Conservation (phyloP, 1,284 basidiomycete genomes). For the Schizophyllum amplum region DNA sequence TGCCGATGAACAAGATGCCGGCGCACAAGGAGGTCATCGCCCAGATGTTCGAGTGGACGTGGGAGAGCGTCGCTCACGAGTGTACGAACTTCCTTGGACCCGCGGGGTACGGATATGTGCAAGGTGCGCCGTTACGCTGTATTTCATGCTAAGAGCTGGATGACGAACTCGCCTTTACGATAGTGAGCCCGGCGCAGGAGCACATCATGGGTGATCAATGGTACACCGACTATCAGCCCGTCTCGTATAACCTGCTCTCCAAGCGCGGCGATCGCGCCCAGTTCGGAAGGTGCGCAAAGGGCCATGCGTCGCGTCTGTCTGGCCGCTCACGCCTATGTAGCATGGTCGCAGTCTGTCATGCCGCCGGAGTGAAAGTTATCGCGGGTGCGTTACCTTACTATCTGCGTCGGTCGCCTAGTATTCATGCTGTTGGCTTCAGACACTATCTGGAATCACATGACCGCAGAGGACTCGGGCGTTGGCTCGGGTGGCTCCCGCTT, state of each 20-base stretch:
- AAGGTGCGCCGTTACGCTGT: conserved; percentile 33
- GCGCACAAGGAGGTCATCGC: conserved; percentile 35
- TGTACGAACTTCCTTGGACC: conserved; percentile 61
- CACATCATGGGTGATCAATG: conserved; percentile 44
- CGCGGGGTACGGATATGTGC: conserved; percentile 59
- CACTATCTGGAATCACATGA: conserved; percentile 62
- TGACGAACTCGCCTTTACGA: neutral
- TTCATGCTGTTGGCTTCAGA: conserved; percentile 25
- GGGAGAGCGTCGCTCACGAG: conserved; percentile 53
- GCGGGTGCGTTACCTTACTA: conserved; percentile 34
- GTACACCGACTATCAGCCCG: conserved; percentile 68
- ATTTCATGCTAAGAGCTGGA: neutral
- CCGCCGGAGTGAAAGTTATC: conserved; percentile 53
- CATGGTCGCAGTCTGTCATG: conserved; percentile 52
- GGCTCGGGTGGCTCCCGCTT: conserved; percentile 45
- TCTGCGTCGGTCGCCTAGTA: conserved; percentile 12
- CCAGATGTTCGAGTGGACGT: conserved; percentile 52
- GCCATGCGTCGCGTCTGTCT: neutral
- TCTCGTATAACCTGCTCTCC: conserved; percentile 51
- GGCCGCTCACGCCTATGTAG: conserved; percentile 16
- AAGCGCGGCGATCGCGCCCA: conserved; percentile 49
- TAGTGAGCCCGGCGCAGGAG: conserved; percentile 43
- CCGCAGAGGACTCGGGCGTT: conserved; percentile 37
- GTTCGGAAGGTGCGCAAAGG: conserved; percentile 20
- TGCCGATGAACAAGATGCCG: neutral